A percentile compares a stretch with the other conserved stretches of the same genome.
Conservation (phyloP, 202 grass and related monocot species). For the Schoenoplectus triqueter region DNA sequence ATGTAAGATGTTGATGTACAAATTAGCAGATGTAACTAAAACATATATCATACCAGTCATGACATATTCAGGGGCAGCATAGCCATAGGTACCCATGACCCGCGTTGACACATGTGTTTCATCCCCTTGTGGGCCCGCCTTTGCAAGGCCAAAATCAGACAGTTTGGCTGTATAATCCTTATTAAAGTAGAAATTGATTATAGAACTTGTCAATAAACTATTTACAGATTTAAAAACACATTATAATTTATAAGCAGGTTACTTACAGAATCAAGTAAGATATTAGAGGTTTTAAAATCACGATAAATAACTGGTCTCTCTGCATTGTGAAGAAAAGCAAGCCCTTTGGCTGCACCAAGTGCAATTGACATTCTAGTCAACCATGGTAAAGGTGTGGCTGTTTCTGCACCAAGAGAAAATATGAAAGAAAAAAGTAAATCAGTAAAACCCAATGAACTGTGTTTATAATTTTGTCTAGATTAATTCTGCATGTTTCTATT, state of each 20-base stretch:
- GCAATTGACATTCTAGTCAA: slow-evolving; percentile 96
- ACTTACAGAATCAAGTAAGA: slow-evolving; percentile 94
- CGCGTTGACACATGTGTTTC: slow-evolving; percentile 96
- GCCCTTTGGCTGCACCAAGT: slow-evolving; percentile 91
- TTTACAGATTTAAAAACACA: slow-evolving; percentile 22
- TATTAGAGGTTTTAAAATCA: slow-evolving; percentile 99
- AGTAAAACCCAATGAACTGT: neutral
- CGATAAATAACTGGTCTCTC: slow-evolving; percentile 93
- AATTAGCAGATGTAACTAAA: slow-evolving; percentile 33
- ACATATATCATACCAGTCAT: slow-evolving; percentile 75
- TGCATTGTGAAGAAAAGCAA: slow-evolving; percentile 94
- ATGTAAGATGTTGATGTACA: neutral
- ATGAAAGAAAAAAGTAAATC: neutral
- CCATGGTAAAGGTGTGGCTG: slow-evolving; percentile 78
- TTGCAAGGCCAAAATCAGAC: slow-evolving; percentile 96
- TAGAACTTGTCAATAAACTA: slow-evolving; percentile 20
- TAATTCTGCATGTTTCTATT: neutral
- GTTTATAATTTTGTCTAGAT: slow-evolving; percentile 1
- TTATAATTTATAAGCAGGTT: slow-evolving; percentile 22
- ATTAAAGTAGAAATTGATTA: slow-evolving; percentile 40
- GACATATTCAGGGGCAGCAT: slow-evolving; percentile 99
- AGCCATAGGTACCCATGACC: slow-evolving; percentile 97
- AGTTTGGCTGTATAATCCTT: slow-evolving; percentile 97
- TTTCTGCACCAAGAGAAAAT: slow-evolving; percentile 55
- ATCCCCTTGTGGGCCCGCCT: slow-evolving; percentile 95